Base-by-base conservation (phyloP, 2,329 filamentous ascomycete species). In the Talaromyces islandicus region DNA sequence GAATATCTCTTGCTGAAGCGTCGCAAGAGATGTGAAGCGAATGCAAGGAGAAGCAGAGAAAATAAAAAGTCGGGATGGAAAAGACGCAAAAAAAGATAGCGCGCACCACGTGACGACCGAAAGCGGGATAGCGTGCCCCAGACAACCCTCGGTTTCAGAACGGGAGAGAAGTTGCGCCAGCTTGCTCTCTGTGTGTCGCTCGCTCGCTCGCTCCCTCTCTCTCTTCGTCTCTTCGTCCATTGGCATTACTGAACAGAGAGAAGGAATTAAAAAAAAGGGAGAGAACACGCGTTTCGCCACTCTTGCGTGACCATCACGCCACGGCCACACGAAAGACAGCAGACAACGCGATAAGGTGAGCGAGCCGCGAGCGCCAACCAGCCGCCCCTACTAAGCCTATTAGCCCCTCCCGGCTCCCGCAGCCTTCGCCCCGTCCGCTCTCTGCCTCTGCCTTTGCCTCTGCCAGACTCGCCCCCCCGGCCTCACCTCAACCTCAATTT, bases 1-100 rank as follows among this genome's bases (percentile, higher is more conserved):
- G 35, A 38, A 5, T 7, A n/a, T n/a, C 17, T 38, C 35, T n/a
- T n/a, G 14, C 19, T 14, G n/a, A 24, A 46, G 43, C 43, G 6
- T 12, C 11, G 43, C n/a, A 46, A 19, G 43, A 46, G 9, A 11
- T 35, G 32, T 5, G n/a, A 35, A 35, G 32, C 32, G 27, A 46
- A 63, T 38, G 60, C 58, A 60, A 58, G 63, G 60, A 63, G 64
- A 61, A n/a, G n/a, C 41, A 30, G n/a, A n/a, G n/a, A n/a, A n/a
- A n/a, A n/a, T n/a, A 27, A 32, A 27, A 29, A 32, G 60, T 63
- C 50, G 63, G 58, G 63, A 12, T 10, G n/a, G 11, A 46, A 68
- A 59, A 62, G 61, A 50, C 27, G 27, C 25, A 35, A 21, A 24
- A 65, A 66, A 66, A 64, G 58, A 59, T 59, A 61, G 59, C 14